These are phyloP conservation scores for Geotrichum restrictum DNA, from an alignment of 1,139 yeast genomes.

Conservation along the genomic window DNA sequence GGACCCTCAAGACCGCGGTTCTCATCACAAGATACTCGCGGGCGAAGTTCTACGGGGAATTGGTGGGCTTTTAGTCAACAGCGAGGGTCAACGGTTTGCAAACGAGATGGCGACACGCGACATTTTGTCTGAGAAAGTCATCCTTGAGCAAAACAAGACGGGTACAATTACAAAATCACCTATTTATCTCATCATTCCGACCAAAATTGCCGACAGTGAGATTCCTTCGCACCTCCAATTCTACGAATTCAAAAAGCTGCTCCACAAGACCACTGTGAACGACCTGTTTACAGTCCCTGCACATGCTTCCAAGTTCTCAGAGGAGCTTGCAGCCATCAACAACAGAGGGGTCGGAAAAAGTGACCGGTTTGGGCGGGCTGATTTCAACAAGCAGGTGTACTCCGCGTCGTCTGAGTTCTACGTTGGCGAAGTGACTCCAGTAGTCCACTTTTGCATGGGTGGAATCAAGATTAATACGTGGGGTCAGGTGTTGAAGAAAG, in stretches of 20 bases:
- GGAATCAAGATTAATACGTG: constrained; percentile 65
- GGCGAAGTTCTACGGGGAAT: constrained; percentile 77
- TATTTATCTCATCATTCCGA: constrained; percentile 29
- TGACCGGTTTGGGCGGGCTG: constrained; percentile 51
- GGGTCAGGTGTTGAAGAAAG: constrained; percentile 51
- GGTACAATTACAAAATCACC: not conserved
- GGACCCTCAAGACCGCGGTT: constrained; percentile 54
- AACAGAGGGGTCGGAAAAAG: not conserved
- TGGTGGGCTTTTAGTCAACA: constrained; percentile 67
- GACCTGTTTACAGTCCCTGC: constrained; percentile 29
- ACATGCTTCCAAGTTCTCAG: constrained; percentile 36
- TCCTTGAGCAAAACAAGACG: constrained; percentile 32
- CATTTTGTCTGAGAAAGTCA: constrained; percentile 60
- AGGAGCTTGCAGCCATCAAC: constrained; percentile 42
- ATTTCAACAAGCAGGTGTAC: constrained; percentile 51
- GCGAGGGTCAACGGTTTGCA: constrained; percentile 60
- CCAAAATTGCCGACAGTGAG: constrained; percentile 39
- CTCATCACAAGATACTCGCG: constrained; percentile 61
- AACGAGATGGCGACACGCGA: constrained; percentile 72
- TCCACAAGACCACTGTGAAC: constrained; percentile 42
- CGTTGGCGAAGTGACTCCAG: constrained; percentile 63
- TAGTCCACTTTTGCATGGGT: constrained; percentile 83
- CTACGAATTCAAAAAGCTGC: constrained; percentile 61
- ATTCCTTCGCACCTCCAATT: constrained; percentile 54
- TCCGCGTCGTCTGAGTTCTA: constrained; percentile 37